phyloP scores from a whole-genome alignment of 768 basidiomycete genomes.

The Lactarius pseudohatsudake region DNA sequence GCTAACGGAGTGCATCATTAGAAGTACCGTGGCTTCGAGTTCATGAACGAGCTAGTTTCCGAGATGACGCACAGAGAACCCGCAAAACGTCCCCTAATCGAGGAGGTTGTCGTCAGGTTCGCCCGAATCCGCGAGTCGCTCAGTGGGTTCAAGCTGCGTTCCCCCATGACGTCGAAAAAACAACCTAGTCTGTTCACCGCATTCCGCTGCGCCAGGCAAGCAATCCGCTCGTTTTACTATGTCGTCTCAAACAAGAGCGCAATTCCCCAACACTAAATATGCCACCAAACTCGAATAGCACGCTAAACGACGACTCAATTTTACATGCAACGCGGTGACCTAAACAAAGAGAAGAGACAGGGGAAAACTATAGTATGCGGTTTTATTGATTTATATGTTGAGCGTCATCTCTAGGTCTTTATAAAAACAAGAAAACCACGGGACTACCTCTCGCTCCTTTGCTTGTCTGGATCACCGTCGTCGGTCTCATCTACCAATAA shows the following conservation, averaged over 20 bases:
- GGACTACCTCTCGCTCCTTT: not conserved
- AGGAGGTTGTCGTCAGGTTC: conserved; percentile 39
- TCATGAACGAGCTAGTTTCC: too few species aligned
- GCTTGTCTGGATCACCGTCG: not conserved
- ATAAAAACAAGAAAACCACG: not conserved
- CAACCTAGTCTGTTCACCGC: conserved; percentile 11
- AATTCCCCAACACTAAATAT: conserved; percentile 5
- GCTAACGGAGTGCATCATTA: not conserved
- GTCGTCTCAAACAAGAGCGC: conserved; percentile 3
- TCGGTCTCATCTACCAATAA: not conserved
- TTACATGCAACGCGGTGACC: not conserved
- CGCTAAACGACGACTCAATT: not conserved
- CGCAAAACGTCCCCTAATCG: conserved; percentile 39
- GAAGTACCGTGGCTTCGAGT: too few species aligned
- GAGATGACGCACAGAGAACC: conserved; percentile 41
- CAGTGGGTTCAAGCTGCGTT: conserved; percentile 37
- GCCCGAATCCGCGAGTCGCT: conserved; percentile 33
- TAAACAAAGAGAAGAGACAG: not conserved
- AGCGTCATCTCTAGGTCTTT: too few species aligned
- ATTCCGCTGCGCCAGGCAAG: conserved; percentile 8
- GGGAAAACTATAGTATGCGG: not conserved
- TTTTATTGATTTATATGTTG: not conserved
- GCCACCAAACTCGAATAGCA: too few species aligned
- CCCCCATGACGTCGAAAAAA: conserved; percentile 5
- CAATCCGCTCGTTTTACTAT: conserved; percentile 9